Evolutionary conservation across 2,329 filamentous ascomycete species (phyloP), one percentile per base, ranked within the genome.

Genomic region (Polychaeton citri): DNA sequence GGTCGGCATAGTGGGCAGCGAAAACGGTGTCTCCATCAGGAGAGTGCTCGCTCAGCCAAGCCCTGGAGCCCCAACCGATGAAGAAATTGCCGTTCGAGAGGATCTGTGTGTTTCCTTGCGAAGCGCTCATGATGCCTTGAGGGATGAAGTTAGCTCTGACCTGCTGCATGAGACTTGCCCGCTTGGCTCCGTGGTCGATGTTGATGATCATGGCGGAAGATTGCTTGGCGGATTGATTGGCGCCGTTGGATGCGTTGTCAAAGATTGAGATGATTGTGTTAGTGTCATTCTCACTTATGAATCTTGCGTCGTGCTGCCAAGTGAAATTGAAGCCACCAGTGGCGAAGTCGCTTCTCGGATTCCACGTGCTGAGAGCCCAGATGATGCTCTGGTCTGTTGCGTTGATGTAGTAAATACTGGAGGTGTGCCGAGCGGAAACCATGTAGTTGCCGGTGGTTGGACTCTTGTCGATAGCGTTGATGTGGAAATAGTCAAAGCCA

Each of bases 391-490:
- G 67, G 15, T 63, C 60, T 5, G 56, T 58, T 4, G 55, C 54
- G 39, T 64, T 64, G 45, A 74, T 60, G 34, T 59, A 61, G 34
- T 60, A 59, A 13, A 73, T 53, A 4, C 63, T 57, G 44, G 60
- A 62, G 33, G 61, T 59, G 45, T 71, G 61, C 2, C 68, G 64
- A 2, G 63, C 61, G 0, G 69, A 74, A 19, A 75, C 58, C 7
- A 74, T 46, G 38, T 69, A 74, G 42, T 72, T 63, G 3, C 67
- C 66, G 0, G 59, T 49, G 0, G 49, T 42, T 31, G 61, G 59
- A 7, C 41, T 40, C 47, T 71, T 70, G 46, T 69, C 66, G 21
- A 73, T 51, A 26, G 66, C 65, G 52, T 73, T 71, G 51, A 74
- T 65, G 49, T 72, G 68, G 50, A 69, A 69, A 48, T 62, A 70